These are phyloP conservation scores for Aciculoconidium aculeatum DNA, from an alignment of 805 yeast species.

Conservation along the genomic window DNA sequence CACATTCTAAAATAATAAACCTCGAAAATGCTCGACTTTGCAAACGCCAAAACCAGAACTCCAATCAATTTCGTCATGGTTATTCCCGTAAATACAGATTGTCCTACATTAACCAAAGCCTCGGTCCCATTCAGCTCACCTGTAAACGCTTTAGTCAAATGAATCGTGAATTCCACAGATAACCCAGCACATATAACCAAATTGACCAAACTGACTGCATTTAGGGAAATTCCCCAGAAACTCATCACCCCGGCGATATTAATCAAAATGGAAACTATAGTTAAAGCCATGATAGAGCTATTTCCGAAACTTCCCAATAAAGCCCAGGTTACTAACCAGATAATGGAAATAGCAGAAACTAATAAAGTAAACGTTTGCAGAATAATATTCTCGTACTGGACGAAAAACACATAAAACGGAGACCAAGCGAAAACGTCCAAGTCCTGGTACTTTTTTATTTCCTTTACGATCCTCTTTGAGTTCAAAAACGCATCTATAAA, in stretches of 20 bases:
- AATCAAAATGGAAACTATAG: slow-evolving; percentile 54
- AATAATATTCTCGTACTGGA: slow-evolving; percentile 71
- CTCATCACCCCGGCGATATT: slow-evolving; percentile 81
- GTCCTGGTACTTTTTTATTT: slow-evolving; percentile 36
- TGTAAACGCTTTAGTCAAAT: slow-evolving; percentile 77
- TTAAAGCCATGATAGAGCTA: too few relatives aligned
- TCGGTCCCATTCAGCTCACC: slow-evolving; percentile 9
- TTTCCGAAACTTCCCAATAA: too few relatives aligned
- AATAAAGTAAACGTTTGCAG: slow-evolving; percentile 52
- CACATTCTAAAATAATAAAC: slow-evolving; percentile 94
- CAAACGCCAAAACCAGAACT: slow-evolving; percentile 77
- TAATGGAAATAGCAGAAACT: slow-evolving; percentile 44
- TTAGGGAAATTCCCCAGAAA: slow-evolving; percentile 66
- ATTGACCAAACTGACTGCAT: slow-evolving; percentile 87
- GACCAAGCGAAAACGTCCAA: slow-evolving; percentile 80
- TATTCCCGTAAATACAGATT: slow-evolving; percentile 86
- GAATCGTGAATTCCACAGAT: slow-evolving; percentile 90
- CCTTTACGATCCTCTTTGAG: slow-evolving; percentile 60
- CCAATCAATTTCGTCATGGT: slow-evolving; percentile 88
- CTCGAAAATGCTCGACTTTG: slow-evolving; percentile 82
- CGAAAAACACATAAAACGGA: slow-evolving; percentile 88
- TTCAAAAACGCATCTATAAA: slow-evolving; percentile 75
- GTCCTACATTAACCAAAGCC: slow-evolving; percentile 70
- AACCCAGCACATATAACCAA: slow-evolving; percentile 88
- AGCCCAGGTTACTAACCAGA: slow-evolving; percentile 47